Evolutionary conservation across 2,329 filamentous ascomycete species (phyloP), one percentile per base, ranked within the genome.

Genomic region (Aschersonia sp.): DNA sequence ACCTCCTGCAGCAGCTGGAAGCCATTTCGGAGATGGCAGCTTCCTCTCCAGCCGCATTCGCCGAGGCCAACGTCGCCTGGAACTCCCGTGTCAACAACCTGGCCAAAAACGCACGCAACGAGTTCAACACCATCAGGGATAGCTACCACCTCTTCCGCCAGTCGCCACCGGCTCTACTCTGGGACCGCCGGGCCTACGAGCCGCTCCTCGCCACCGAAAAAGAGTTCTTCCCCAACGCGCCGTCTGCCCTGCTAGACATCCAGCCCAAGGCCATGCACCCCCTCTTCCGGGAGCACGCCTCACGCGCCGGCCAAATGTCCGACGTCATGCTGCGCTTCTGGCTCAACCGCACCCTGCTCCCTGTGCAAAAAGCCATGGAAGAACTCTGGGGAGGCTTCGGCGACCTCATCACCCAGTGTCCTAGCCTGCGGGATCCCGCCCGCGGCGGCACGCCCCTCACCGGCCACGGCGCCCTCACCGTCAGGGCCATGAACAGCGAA

Each of bases 181-280:
- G 82, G 78, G 87, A 94, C 61, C 72, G 75, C 1, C 79, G 89
- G 12, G 65, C 69, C 2, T 80, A 78, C 56, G 86, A 94, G 56
- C 84, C 87, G 0, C 68, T 95, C 12, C 62, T 68, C 30, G 73
- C 77, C 3, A 51, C 68, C 4, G 46, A 63, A 0, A 57, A 73
- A 1, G 89, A 94, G 53, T 82, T 87, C 56, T 86, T 73, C 60
- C 87, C 86, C 1, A 68, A 73, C 30, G 62, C 70, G 6, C 65
- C 70, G 5, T 68, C 78, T 48, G 65, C 69, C 9, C 74, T 91
- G 3, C 60, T 89, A 12, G 84, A 89, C 59, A 68, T 87, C 50
- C 75, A 81, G 53, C 84, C 85, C 3, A 72, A 73, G 53, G 59
- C 68, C 3, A 64, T 73, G 51, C 68, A 72, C 54, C 69, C 66